Evolutionary conservation across 164 flowering plant genomes (phyloP).

Genomic region (Macadamia tetraphylla): DNA sequence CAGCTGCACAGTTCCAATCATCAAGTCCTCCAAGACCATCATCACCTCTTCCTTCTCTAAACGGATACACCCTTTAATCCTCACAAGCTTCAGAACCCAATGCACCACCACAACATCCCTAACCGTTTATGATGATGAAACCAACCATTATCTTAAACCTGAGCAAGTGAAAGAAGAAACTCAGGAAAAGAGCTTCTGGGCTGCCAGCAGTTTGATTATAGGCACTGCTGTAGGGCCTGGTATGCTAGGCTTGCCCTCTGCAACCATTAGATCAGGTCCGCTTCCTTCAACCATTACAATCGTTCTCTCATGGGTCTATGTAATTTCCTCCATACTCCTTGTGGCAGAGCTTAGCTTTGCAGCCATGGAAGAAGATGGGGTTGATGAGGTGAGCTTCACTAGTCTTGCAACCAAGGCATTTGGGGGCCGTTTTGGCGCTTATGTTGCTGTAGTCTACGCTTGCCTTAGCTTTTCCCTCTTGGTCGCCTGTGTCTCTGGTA

Average conservation of each 20-base stretch:
- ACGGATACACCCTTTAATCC: neutral
- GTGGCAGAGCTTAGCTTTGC: constrained; percentile 74
- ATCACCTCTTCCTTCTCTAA: neutral
- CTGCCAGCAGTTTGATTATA: constrained; percentile 54
- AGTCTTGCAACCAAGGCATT: constrained; percentile 49
- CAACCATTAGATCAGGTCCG: constrained; percentile 57
- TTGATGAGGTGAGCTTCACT: constrained; percentile 64
- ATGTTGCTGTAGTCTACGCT: constrained; percentile 54
- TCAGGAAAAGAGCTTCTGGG: constrained; percentile 55
- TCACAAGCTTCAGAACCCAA: neutral
- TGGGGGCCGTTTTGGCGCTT: constrained; percentile 36
- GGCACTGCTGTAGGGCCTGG: constrained; percentile 83
- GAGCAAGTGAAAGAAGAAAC: constrained; percentile 1
- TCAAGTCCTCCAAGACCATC: neutral
- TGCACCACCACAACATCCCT: neutral
- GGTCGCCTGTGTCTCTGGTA: constrained; percentile 69
- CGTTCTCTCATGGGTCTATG: constrained; percentile 58
- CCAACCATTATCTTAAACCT: neutral
- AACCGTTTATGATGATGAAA: neutral
- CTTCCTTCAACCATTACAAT: constrained; percentile 55
- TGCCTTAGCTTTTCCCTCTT: constrained; percentile 49
- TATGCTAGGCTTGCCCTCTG: constrained; percentile 62
- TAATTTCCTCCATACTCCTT: constrained; percentile 54
- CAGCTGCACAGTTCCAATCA: neutral
- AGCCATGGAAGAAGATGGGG: constrained; percentile 57